Evolutionary conservation across 371 early-diverging fungal species (phyloP), one percentile per base, ranked within the genome.

Genomic region (Apophysomyces trapeziformis): DNA sequence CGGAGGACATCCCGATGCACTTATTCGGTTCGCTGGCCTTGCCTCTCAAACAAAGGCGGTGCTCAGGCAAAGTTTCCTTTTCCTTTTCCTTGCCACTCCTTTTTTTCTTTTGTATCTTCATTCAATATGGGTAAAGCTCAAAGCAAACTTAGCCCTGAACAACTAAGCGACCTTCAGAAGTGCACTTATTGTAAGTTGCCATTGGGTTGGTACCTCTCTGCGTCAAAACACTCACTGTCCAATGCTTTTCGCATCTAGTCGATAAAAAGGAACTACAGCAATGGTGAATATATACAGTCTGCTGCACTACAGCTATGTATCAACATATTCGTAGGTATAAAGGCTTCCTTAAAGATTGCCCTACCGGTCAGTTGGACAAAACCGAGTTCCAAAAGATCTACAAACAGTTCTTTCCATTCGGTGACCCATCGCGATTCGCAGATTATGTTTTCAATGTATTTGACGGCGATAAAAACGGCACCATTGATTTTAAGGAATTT

Each of bases 401-500:
- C 84, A 94, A 96, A 77, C 92, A 92, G 69, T 97, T 95, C 81
- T 97, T 96, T 71, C 96, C 97, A 11, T 97, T 97, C 72, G 97
- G 97, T 21, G 96, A 97, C 75, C 86, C 96, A 4, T 85, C 91
- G 57, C 78, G 84, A 37, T 97, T 95, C 74, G 93, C 96, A 18
- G 93, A 95, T 66, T 89, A 92, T 77, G 93, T 92, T 1, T 95
- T 96, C 67, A 84, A 90, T 56, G 89, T 95, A 57, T 95, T 95
- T 82, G 96, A 96, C 70, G 79, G 83, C 46, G 92, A 95, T 74
- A 87, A 90, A 71, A 91, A 92, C 70, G 95, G 96, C 21, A 86
- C 80, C 43, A 93, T 96, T 58, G 94, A 96, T 65, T 97, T 96
- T 75, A 90, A 88, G 61, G 98, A 96, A 76, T 97, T 96, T 69